A percentile compares a stretch with the other conserved stretches of the same genome.
These are phyloP conservation scores for Nemania abortiva DNA, from an alignment of 2,329 filamentous ascomycete genomes.

Conservation along the genomic window DNA sequence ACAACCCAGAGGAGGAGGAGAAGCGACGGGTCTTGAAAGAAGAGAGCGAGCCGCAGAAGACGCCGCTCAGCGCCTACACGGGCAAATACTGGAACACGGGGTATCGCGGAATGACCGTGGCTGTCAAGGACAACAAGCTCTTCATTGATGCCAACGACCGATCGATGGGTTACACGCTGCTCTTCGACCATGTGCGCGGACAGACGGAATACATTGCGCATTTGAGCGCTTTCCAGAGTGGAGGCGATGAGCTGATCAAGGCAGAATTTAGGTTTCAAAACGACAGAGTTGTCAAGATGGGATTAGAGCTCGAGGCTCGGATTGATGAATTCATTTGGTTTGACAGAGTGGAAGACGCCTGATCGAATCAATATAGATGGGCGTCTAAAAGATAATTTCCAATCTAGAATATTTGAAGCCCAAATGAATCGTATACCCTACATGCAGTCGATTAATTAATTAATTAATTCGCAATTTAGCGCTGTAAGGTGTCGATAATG, in stretches of 20 bases:
- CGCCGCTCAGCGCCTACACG: constrained; percentile 40
- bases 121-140: constrained; percentile 40
- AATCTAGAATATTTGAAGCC: too few relatives aligned
- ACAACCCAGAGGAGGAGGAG: constrained; percentile 5
- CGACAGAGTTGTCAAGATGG: constrained; percentile 38
- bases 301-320: constrained; percentile 14
- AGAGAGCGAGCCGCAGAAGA: constrained; percentile 33
- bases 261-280: constrained; percentile 41
- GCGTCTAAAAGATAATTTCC: background rate
- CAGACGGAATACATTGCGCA: constrained; percentile 39
- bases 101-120: constrained; percentile 39
- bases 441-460: too few relatives aligned
- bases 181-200: constrained; percentile 40
- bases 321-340: constrained; percentile 43
- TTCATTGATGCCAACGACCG: constrained; percentile 45
- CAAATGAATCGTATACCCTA: too few relatives aligned
- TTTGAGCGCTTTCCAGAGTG: constrained; percentile 7
- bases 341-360: constrained; percentile 24
- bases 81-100: constrained; percentile 45
- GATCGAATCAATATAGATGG: background rate
- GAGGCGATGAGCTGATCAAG: background rate
- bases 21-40: constrained; percentile 21
- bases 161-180: constrained; percentile 34
- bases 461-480: too few relatives aligned
- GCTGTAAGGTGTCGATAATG: too few relatives aligned